Base-by-base conservation (phyloP, 805 yeast species). In the Saccharomycopsis microspora region DNA sequence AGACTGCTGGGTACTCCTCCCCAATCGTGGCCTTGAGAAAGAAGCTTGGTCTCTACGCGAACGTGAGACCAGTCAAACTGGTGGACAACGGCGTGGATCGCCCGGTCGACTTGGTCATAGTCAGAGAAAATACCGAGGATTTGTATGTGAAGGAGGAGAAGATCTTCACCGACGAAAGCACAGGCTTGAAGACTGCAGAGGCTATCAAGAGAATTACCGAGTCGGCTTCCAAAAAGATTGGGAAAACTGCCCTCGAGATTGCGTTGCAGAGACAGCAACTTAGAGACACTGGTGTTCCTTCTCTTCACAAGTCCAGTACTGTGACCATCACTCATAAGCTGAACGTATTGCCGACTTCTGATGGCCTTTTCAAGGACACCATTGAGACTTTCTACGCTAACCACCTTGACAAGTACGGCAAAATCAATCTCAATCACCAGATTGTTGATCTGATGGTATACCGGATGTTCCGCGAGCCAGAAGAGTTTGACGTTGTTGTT, bases 371-470 rank as follows among this genome's bases (percentile, higher is more conserved):
- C 81, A 80, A 98, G 64, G 97, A 93, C 72, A 77, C 93, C 38
- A 74, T 83, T 58, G 74, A 74, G 57, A 66, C 68, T 52, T 76
- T 79, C 42, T 82, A 78, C 64, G 76, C 69, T 45, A 52, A 57
- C 47, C 52, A 51, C 40, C 43, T 48, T 43, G 54, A 51, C 36
- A 48, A 51, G 35, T 89, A 75, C 65, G 71, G 71, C 34, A 62
- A 75, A 7, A 72, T 93, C 49, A 74, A 70, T 42, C 75, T 86
- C 66, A 85, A 85, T 64, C 97, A 93, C 71, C 98, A 93, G 72
- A 90, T 93, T 64, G 97, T 93, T 42, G 98, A 93, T 71, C 89
- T 97, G 9, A 93, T 93, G 98, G 98, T 93, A 49, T 93, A 93
- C 79, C 78, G 96, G 67, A 79, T 93, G 93, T 93, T 93, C 80